These are phyloP conservation scores for Corynascus novoguineensis DNA, from an alignment of 495 filamentous ascomycete species.

Conservation along the genomic window DNA sequence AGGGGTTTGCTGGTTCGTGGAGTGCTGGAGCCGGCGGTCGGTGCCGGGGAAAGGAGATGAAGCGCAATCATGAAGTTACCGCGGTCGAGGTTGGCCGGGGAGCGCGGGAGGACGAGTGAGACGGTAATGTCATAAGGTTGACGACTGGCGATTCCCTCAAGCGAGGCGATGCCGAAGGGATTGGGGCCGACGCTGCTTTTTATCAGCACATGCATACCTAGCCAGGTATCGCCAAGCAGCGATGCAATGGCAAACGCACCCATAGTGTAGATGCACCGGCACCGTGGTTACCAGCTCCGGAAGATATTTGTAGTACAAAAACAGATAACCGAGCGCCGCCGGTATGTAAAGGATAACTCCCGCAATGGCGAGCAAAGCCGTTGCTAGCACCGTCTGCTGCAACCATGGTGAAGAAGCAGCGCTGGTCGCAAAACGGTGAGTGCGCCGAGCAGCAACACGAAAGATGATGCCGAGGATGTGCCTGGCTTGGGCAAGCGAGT, in stretches of 20 bases:
- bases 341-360: constrained; percentile 55
- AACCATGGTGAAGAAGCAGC: not conserved
- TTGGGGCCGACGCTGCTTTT: constrained; percentile 37
- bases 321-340: constrained; percentile 60
- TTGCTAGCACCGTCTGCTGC: constrained; percentile 53
- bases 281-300: constrained; percentile 61
- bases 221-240: too few species aligned
- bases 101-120: constrained; percentile 54
- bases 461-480: not conserved
- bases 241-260: constrained; percentile 47
- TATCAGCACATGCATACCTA: too few species aligned
- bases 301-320: constrained; percentile 80
- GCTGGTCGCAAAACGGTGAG: not conserved
- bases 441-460: not conserved
- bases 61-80: constrained; percentile 96
- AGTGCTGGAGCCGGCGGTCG: not conserved
- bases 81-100: constrained; percentile 50
- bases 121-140: constrained; percentile 62
- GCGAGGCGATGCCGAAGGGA: constrained; percentile 49
- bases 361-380: constrained; percentile 56
- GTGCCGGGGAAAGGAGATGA: constrained; percentile 43
- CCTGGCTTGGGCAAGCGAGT: not conserved
- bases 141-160: constrained; percentile 43
- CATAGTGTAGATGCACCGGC: constrained; percentile 75
- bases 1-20: not conserved